Evolutionary conservation across 176 grass and related monocot genomes (phyloP), one percentile per base, ranked within the genome.

Genomic region (Calamus simplicifolius): DNA sequence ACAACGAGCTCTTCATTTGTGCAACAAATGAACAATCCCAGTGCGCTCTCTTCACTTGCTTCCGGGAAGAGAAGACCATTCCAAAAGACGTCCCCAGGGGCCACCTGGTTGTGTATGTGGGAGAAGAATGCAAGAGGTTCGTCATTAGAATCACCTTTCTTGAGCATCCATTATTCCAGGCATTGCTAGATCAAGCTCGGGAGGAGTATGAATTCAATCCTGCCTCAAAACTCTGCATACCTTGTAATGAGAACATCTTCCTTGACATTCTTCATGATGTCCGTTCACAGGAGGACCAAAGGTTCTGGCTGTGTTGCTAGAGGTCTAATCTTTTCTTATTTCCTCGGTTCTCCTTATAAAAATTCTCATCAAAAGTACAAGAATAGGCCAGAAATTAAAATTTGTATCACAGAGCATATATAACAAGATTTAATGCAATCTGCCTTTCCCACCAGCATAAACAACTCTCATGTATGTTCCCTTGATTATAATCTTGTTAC

Each of bases 131-230:
- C 65, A 55, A 18, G 29, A 55, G 65, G 51, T 68, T 54, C 25
- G 52, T 68, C 13, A 56, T 68, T 29, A 38, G 4, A 29, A 10
- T 68, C 12, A n/a, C 52, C 27, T 56, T 43, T 15, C 65, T 68
- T 14, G 65, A 55, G 65, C 65, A 68, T 16, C 65, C 65, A 3
- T 54, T 56, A 18, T 56, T 68, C 51, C 65, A 23, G 16, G 51
- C 27, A 35, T 38, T 68, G 65, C 65, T 68, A 1, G 51, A 68
- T 56, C 65, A 43, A 56, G 65, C 51, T 56, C 51, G 65, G 18
- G 65, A 68, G 27, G 65, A 68, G 65, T 68, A 55, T 14, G 65
- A 12, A 5, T 68, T 68, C 51, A 19, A 19, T 16, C 7, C 28
- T 6, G 4, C 25, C 28, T 29, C 50, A 12, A 56, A 43, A 27